Evolutionary conservation across 345 rosid genomes (phyloP).

Genomic region (Eucalyptus sideroxylon): DNA sequence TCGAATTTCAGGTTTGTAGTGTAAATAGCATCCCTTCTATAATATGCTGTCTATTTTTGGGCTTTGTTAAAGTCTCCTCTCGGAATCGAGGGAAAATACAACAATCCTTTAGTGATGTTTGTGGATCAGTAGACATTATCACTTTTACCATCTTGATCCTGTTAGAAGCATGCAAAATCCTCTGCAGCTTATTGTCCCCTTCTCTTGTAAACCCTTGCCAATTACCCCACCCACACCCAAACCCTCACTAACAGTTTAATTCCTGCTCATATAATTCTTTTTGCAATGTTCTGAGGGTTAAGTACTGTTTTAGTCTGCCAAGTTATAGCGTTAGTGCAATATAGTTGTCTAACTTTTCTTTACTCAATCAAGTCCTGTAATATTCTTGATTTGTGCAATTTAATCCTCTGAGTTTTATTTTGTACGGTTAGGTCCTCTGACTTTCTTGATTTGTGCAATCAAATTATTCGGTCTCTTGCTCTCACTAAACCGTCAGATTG

Average conservation of each 20-base stretch:
- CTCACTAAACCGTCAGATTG: background rate
- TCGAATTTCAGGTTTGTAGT: constrained; percentile 42
- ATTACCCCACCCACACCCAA: background rate
- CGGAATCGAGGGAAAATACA: background rate
- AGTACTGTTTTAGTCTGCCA: background rate
- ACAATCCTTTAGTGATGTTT: background rate
- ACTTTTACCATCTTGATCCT: background rate
- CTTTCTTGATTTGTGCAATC: background rate
- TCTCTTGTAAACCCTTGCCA: background rate
- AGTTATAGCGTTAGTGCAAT: background rate
- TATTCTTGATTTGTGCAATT: background rate
- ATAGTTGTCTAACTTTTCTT: background rate
- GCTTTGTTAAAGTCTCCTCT: background rate
- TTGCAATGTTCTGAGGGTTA: background rate
- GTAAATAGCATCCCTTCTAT: background rate
- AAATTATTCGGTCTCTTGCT: background rate
- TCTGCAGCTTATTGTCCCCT: background rate
- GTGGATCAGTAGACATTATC: background rate
- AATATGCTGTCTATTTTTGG: background rate
- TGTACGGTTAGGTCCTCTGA: background rate
- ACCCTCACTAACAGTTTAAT: background rate
- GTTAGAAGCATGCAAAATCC: background rate
- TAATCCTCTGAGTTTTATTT: background rate
- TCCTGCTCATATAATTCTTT: background rate
- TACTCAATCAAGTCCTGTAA: background rate